Evolutionary conservation across 2,329 filamentous ascomycete species (phyloP), one percentile per base, ranked within the genome.

Genomic region (Leptosphaerulina australis): DNA sequence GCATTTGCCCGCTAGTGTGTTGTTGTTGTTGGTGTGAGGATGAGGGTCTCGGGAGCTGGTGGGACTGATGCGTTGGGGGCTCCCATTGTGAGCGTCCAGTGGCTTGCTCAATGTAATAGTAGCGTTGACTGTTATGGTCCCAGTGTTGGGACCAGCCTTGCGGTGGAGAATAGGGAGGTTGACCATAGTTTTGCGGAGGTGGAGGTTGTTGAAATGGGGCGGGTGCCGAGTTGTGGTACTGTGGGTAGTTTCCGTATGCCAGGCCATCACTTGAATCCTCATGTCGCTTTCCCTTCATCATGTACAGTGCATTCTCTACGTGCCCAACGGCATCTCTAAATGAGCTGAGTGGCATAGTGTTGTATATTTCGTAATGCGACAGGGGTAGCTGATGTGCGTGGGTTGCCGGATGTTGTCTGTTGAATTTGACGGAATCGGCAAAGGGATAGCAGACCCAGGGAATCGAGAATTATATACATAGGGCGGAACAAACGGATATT

Each of bases 41-140:
- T 44, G 50, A 47, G 2, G 44, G 44, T 5, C 44, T 21, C 3
- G 50, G 50, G 11, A 25, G 25, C 25, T 44, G 44, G 14, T 49
- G 35, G 17, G 17, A 31, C 21, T 49, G 50, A 14, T 41, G 20
- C 4, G 30, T 22, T 17, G 62, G 60, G 18, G 58, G 59, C 54
- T 86, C 82, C 84, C 84, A 87, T 67, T 87, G 84, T 1, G 82
- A 80, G 45, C 78, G 79, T 14, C 83, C 82, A 4, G 82, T 82
- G 37, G 80, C 75, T 47, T 81, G 73, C 66, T 88, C 83, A 51
- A 83, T 77, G 63, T 85, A 88, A 72, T 82, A 88, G 74, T 82
- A 86, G 46, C 82, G 81, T 63, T 84, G 80, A 46, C 77, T 74
- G 45, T 74, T 75, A 43, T 81, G 78, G 58, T 88, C 85, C 70